Conservation (phyloP, 345 rosid species). For the Eutrema japonicum region DNA sequence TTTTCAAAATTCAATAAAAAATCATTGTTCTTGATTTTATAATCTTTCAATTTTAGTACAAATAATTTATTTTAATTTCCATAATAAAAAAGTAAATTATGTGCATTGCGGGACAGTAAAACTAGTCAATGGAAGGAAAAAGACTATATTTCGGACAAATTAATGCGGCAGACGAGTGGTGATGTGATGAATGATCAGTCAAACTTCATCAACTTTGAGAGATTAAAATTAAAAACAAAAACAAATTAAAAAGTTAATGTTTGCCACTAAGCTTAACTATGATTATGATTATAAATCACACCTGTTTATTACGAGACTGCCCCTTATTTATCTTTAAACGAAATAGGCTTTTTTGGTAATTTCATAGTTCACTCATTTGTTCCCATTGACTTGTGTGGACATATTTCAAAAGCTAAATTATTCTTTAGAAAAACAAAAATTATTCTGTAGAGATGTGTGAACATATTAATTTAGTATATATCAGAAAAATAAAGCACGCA, state of each 20-base stretch:
- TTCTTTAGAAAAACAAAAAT: not conserved
- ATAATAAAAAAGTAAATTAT: too few species aligned
- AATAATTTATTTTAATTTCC: too few species aligned
- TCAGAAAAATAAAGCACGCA: slow-evolving; percentile 8
- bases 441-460: slow-evolving; percentile 33
- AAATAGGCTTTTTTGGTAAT: slow-evolving; percentile 18
- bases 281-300: slow-evolving; percentile 47
- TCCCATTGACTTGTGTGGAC: slow-evolving; percentile 40
- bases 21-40: too few species aligned
- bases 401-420: slow-evolving; percentile 29
- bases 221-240: slow-evolving; percentile 37
- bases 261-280: slow-evolving; percentile 58
- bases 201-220: slow-evolving; percentile 60
- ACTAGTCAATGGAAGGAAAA: too few species aligned
- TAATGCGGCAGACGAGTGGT: slow-evolving; percentile 21
- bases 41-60: too few species aligned
- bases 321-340: slow-evolving; percentile 6
- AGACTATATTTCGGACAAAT: not conserved
- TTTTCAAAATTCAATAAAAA: too few species aligned
- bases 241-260: slow-evolving; percentile 43
- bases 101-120: too few species aligned
- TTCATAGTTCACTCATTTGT: not conserved
- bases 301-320: slow-evolving; percentile 3
- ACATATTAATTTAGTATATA: slow-evolving; percentile 33
- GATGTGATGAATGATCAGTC: slow-evolving; percentile 44